These are phyloP conservation scores for Neurospora discreta DNA, from an alignment of 495 filamentous ascomycete genomes.

Conservation along the genomic window DNA sequence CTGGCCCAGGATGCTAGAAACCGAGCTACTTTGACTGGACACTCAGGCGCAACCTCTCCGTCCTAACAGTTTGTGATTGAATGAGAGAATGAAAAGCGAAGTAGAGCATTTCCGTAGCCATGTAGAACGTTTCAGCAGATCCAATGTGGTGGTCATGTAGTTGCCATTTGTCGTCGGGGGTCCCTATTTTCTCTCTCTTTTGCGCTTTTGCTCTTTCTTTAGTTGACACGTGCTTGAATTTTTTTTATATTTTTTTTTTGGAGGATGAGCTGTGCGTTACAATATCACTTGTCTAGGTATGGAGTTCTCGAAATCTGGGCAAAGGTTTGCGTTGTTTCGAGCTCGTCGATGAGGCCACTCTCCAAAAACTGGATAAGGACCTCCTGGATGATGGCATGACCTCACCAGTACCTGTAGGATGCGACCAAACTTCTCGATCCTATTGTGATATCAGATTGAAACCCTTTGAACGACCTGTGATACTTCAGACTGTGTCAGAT, in stretches of 20 bases:
- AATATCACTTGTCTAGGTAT: not conserved
- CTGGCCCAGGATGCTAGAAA: not conserved
- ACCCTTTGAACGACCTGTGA: not conserved
- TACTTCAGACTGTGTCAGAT: not conserved
- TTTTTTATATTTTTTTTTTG: not conserved
- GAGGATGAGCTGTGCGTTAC: not conserved
- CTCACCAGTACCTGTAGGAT: not conserved
- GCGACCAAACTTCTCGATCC: not conserved
- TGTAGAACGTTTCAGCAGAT: not conserved
- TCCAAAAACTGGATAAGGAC: not conserved
- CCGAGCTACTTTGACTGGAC: not conserved
- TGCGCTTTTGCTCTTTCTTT: too few species aligned
- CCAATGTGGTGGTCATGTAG: not conserved
- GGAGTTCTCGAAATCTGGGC: not conserved
- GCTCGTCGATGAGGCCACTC: not conserved
- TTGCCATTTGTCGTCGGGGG: not conserved
- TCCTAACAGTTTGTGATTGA: not conserved
- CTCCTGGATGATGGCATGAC: not conserved
- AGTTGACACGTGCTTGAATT: too few species aligned
- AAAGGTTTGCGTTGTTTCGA: not conserved
- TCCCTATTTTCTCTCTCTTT: not conserved
- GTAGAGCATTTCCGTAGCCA: not conserved
- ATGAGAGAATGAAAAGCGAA: not conserved
- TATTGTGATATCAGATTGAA: not conserved
- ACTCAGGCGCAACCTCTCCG: not conserved